Base-by-base conservation (phyloP, 768 basidiomycete genomes). In the Favolaschia claudopus region DNA sequence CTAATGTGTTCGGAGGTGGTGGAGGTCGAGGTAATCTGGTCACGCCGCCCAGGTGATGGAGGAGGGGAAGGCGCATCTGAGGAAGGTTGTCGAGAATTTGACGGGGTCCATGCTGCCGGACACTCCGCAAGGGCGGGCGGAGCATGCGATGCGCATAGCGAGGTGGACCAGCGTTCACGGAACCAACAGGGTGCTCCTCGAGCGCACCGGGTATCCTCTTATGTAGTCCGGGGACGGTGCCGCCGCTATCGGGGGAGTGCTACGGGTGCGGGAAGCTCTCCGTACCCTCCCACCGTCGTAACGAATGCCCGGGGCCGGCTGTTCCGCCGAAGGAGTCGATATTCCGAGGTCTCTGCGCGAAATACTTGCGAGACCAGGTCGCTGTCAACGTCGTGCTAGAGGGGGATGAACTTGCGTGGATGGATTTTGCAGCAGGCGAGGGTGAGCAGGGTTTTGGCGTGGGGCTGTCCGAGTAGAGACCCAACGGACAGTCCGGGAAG, bases 401-500 rank as follows among this genome's bases (percentile, higher is more conserved):
- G n/a, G n/a, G n/a, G 29, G 39, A 46, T 7, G 42, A 44, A 17
- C n/a, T 49, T 29, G 40, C 33, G 25, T 64, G 48, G 39, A 54
- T 60, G 29, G 57, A 53, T 15, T 59, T 55, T n/a, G 36, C n/a
- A 25, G 22, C 31, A 31, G 31, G 44, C 15, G 63, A 63, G 56
- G 70, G 65, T 60, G 70, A 69, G 25, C 44, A 54, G 58, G 58
- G 38, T 60, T 60, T 60, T 60, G 69, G 19, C 40, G 53, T 64
- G 44, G 72, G 69, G 67, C 50, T 46, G 60, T 64, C 66, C 51
- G 55, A 48, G 12, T 73, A 68, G 50, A 60, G 39, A 31, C 50
- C 38, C 43, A 54, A 42, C 51, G 58, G 44, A 36, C 44, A 43
- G 25, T 53, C 47, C 44, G 45, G 28, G 42, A 42, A 10, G n/a